phyloP scores from a whole-genome alignment of 179 eudicot genomes.

The Actinidia polygama region DNA sequence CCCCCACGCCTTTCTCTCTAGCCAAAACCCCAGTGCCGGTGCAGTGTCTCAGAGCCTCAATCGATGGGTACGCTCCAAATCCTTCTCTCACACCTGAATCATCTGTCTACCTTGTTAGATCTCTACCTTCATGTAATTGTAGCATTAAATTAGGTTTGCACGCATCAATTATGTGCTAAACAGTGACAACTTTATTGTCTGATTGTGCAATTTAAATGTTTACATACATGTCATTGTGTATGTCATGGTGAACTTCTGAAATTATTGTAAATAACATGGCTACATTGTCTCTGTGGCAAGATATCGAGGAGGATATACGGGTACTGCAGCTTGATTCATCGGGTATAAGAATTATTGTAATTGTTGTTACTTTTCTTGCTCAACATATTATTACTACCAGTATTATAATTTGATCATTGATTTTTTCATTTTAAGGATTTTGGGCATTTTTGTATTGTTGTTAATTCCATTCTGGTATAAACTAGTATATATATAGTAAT shows the following conservation, averaged over 20 bases:
- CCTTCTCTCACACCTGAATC: background rate
- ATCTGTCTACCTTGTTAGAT: background rate
- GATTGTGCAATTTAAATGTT: background rate
- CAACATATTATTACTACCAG: background rate
- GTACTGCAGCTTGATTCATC: conserved; percentile 91
- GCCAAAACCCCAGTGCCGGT: conserved; percentile 1
- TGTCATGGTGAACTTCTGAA: background rate
- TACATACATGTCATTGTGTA: background rate
- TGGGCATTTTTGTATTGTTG: background rate
- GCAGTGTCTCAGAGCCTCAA: conserved; percentile 6
- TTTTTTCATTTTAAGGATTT: too few species aligned
- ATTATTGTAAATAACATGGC: background rate
- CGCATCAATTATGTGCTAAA: too few species aligned
- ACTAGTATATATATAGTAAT: too few species aligned
- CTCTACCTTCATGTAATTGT: background rate
- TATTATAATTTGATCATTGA: background rate
- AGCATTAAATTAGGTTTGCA: background rate
- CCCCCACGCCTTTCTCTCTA: background rate
- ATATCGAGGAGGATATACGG: conserved; percentile 79
- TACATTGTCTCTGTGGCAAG: conserved; percentile 31
- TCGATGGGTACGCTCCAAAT: conserved; percentile 1
- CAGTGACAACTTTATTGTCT: background rate
- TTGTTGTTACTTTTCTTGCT: background rate
- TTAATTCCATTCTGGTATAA: background rate
- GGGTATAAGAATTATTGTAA: conserved; percentile 40